phyloP scores from a whole-genome alignment of 805 yeast species.

The Teunomyces gatunensis region DNA sequence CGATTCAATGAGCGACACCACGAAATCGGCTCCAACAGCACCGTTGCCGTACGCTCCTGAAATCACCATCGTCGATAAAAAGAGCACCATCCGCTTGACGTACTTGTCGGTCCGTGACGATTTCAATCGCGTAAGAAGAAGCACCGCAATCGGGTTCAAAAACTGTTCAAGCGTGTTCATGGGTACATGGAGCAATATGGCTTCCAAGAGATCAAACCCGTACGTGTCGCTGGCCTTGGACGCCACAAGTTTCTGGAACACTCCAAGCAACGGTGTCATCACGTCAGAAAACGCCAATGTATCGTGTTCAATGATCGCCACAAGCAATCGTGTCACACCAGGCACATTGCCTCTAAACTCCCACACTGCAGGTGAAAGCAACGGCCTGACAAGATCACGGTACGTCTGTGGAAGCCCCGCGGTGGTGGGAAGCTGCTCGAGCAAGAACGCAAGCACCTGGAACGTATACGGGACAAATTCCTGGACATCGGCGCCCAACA shows the following conservation, averaged over 20 bases:
- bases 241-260: constrained; percentile 90
- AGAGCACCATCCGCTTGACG: constrained; percentile 65
- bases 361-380: constrained; percentile 91
- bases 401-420: constrained; percentile 61
- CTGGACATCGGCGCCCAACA: constrained; percentile 81
- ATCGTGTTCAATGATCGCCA: constrained; percentile 58
- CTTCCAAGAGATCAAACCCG: constrained; percentile 83
- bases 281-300: constrained; percentile 37
- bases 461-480: constrained; percentile 93
- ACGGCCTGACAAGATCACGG: constrained; percentile 69
- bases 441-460: constrained; percentile 78
- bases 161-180: constrained; percentile 48
- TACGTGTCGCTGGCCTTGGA: constrained; percentile 75
- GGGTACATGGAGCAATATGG: constrained; percentile 59
- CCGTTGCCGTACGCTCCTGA: neutral
- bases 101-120: constrained; percentile 79
- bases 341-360: constrained; percentile 92
- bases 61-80: constrained; percentile 39
- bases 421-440: constrained; percentile 56
- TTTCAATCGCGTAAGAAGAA: constrained; percentile 78
- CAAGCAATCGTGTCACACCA: constrained; percentile 78
- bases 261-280: constrained; percentile 83
- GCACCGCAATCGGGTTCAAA: constrained; percentile 67
- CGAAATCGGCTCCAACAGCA: constrained; percentile 44
- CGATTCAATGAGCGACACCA: constrained; percentile 62